phyloP scores from a whole-genome alignment of 2,329 filamentous ascomycete genomes.

The Botrytis paeoniae region DNA sequence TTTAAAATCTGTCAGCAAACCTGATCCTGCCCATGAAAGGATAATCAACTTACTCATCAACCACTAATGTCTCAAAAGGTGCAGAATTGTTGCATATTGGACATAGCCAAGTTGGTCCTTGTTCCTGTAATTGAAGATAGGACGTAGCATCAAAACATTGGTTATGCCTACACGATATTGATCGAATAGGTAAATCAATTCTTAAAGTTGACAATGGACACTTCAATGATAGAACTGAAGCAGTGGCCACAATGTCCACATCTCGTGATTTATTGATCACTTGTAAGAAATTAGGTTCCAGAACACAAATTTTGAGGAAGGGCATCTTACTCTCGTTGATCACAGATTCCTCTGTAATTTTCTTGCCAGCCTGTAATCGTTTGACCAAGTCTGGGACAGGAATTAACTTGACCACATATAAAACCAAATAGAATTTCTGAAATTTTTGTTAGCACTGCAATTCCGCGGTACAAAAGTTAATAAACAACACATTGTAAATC shows the following conservation, averaged over 20 bases:
- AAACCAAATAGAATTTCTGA: constrained; percentile 69
- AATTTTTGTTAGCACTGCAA: constrained; percentile 18
- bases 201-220: constrained; percentile 87
- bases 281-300: constrained; percentile 40
- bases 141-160: constrained; percentile 94
- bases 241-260: constrained; percentile 84
- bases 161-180: constrained; percentile 77
- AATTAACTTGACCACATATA: constrained; percentile 73
- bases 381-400: constrained; percentile 69
- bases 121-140: constrained; percentile 90
- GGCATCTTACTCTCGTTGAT: constrained; percentile 71
- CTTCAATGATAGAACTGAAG: constrained; percentile 84
- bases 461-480: neutral
- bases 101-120: constrained; percentile 95
- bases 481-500: constrained; percentile 12
- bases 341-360: constrained; percentile 77
- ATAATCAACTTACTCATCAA: constrained; percentile 69
- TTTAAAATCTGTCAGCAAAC: constrained; percentile 38
- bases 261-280: constrained; percentile 81
- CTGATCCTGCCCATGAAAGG: constrained; percentile 20
- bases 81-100: constrained; percentile 86
- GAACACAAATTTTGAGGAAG: neutral
- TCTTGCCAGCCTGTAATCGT: constrained; percentile 62
- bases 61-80: constrained; percentile 75
- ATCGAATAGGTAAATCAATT: constrained; percentile 76